Percentiles rank a stretch among this genome's conserved stretches.
Conservation (phyloP, 768 basidiomycete genomes). For the Boletus vermiculosoides region DNA sequence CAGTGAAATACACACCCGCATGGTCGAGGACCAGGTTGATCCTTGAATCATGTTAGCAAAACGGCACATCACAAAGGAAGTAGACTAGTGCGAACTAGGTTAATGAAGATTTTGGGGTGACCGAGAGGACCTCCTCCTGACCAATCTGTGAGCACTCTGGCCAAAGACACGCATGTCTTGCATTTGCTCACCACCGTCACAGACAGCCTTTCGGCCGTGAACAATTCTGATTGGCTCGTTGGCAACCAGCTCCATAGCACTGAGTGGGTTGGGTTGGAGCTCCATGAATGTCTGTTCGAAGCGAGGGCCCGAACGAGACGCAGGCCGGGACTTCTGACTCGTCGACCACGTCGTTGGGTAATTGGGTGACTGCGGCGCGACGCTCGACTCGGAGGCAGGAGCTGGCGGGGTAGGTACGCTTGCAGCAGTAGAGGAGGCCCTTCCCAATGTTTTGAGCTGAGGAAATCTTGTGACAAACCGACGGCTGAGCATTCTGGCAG, state of each 20-base stretch:
- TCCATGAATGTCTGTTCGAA: conserved; percentile 92
- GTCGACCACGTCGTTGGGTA: conserved; percentile 81
- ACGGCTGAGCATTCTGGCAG: conserved; percentile 28
- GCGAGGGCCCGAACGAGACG: conserved; percentile 60
- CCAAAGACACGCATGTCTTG: not conserved
- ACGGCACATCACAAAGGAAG: not conserved
- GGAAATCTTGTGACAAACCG: conserved; percentile 21
- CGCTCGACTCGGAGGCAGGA: conserved; percentile 27
- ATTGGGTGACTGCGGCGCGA: conserved; percentile 78
- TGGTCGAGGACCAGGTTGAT: conserved; percentile 81
- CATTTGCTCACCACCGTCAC: conserved; percentile 84
- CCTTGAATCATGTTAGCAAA: conserved; percentile 43
- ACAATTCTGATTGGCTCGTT: conserved; percentile 85
- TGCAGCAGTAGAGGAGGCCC: conserved; percentile 27
- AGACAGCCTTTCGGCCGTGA: conserved; percentile 79
- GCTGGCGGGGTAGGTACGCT: conserved; percentile 7
- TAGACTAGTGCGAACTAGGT: conserved; percentile 60
- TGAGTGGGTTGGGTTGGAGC: conserved; percentile 84
- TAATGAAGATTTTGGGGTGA: conserved; percentile 96
- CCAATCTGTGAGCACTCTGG: conserved; percentile 13
- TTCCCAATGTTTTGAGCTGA: conserved; percentile 15
- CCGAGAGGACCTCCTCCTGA: conserved; percentile 92
- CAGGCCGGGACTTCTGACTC: conserved; percentile 70
- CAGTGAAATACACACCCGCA: conserved; percentile 72
- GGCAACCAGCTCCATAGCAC: conserved; percentile 87